phyloP scores from a whole-genome alignment of 257 asterid species.

The Scutellaria galericulata region DNA sequence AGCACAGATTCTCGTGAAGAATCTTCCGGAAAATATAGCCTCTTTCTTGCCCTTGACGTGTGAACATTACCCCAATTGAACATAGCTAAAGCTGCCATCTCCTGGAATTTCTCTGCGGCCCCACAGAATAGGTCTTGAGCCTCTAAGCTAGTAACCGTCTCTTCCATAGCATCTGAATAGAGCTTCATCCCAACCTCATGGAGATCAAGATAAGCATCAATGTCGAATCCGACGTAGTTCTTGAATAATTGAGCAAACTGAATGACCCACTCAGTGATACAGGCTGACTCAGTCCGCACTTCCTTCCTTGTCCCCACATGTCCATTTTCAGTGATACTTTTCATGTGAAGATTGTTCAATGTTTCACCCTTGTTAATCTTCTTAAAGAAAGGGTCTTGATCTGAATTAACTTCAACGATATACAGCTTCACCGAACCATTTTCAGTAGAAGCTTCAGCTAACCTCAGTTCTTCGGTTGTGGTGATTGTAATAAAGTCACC shows the following conservation, averaged over 20 bases:
- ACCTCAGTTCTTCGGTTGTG: constrained; percentile 71
- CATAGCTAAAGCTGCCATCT: constrained; percentile 85
- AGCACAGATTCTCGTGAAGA: constrained; percentile 57
- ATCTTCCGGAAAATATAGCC: constrained; percentile 61
- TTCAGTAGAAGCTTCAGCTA: constrained; percentile 76
- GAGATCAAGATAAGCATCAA: constrained; percentile 73
- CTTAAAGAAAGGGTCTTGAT: constrained; percentile 65
- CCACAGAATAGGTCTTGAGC: constrained; percentile 65
- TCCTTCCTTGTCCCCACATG: constrained; percentile 38
- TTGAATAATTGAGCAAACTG: constrained; percentile 76
- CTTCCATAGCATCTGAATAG: constrained; percentile 82
- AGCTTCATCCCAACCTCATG: constrained; percentile 79
- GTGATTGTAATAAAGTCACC: constrained; percentile 90
- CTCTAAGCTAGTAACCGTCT: constrained; percentile 78
- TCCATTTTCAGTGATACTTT: constrained; percentile 47
- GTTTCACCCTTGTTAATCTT: constrained; percentile 41
- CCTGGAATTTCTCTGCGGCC: constrained; percentile 81
- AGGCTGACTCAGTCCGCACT: constrained; percentile 44
- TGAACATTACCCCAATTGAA: constrained; percentile 90
- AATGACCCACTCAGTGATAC: constrained; percentile 80
- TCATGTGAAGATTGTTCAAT: constrained; percentile 25
- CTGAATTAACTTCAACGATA: constrained; percentile 67
- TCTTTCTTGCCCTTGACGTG: constrained; percentile 78
- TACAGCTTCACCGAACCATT: constrained; percentile 69
- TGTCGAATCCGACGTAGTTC: constrained; percentile 71